These are phyloP conservation scores for Mycotypha africana DNA, from an alignment of 371 early-diverging fungal genomes.

Conservation along the genomic window DNA sequence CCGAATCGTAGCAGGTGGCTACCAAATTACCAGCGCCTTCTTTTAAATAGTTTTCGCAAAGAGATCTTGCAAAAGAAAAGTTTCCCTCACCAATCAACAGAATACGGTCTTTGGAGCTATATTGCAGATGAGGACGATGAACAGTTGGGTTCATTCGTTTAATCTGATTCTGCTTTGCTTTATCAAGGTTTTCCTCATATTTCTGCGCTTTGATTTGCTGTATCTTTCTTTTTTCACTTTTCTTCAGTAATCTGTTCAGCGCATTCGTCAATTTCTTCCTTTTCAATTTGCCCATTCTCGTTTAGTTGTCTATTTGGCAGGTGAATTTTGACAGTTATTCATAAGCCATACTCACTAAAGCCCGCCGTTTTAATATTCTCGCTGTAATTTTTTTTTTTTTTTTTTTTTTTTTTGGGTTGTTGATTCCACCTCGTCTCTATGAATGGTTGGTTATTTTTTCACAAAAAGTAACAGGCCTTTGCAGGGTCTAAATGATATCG, in stretches of 20 bases:
- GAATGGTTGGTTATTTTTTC: no score
- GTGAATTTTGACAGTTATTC: no score
- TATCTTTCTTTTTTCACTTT: slow-evolving; percentile 6
- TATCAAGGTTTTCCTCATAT: slow-evolving; percentile 8
- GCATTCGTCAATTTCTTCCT: slow-evolving; percentile 15
- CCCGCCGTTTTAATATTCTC: no score
- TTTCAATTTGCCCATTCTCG: slow-evolving; percentile 19
- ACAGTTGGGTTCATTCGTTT: slow-evolving; percentile 1
- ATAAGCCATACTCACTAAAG: no score
- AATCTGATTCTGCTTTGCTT: slow-evolving; percentile 14
- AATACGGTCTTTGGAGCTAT: slow-evolving; percentile 44
- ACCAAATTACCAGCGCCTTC: slow-evolving; percentile 49
- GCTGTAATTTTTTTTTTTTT: no score
- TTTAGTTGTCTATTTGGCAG: no score
- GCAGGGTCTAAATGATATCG: no score
- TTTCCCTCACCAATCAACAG: slow-evolving; percentile 80
- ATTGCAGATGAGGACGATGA: slow-evolving; percentile 16
- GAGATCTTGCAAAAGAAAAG: slow-evolving; percentile 77
- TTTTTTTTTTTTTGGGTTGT: no score
- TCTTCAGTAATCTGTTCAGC: slow-evolving; percentile 10
- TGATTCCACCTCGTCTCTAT: no score
- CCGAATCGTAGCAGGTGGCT: slow-evolving; percentile 79
- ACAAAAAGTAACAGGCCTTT: no score
- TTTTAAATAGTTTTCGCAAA: slow-evolving; percentile 49
- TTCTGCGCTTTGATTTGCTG: slow-evolving; percentile 9